Conservation (phyloP, 169 alveolate species). For the Perkinsus olseni region DNA sequence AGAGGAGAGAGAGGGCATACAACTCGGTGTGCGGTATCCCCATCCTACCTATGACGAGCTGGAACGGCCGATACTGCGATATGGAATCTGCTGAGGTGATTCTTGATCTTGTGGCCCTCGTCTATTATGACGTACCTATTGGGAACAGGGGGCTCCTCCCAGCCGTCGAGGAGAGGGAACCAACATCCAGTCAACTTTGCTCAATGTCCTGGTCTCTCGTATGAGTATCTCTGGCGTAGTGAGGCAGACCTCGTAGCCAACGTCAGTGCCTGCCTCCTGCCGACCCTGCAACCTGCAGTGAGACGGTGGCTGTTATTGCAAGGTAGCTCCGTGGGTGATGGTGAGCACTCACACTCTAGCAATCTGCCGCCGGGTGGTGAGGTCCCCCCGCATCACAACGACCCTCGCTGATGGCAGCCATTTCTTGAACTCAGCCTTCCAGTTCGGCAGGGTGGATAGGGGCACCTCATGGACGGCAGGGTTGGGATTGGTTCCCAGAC, state of each 20-base stretch:
- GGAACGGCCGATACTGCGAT: constrained; percentile 43
- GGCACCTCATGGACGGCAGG: constrained; percentile 80
- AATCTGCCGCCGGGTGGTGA: neutral
- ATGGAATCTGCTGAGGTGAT: constrained; percentile 89
- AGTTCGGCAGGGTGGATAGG: constrained; percentile 82
- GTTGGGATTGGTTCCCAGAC: constrained; percentile 77
- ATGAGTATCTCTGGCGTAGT: constrained; percentile 40
- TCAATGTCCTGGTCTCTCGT: constrained; percentile 21
- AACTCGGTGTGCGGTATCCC: neutral
- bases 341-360: neutral
- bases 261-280: constrained; percentile 24
- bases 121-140: constrained; percentile 81
- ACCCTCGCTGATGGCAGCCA: neutral
- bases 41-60: neutral
- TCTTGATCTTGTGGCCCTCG: constrained; percentile 98
- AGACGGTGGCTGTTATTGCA: neutral
- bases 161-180: neutral
- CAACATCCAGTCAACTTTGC: constrained; percentile 15
- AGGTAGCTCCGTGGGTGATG: too few species aligned
- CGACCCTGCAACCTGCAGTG: constrained; percentile 48
- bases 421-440: constrained; percentile 45
- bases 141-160: neutral
- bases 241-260: constrained; percentile 31
- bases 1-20: constrained; percentile 49
- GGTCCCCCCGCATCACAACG: neutral